Base-by-base conservation (phyloP, 495 filamentous ascomycete species). In the Podospora pseudocomata region DNA sequence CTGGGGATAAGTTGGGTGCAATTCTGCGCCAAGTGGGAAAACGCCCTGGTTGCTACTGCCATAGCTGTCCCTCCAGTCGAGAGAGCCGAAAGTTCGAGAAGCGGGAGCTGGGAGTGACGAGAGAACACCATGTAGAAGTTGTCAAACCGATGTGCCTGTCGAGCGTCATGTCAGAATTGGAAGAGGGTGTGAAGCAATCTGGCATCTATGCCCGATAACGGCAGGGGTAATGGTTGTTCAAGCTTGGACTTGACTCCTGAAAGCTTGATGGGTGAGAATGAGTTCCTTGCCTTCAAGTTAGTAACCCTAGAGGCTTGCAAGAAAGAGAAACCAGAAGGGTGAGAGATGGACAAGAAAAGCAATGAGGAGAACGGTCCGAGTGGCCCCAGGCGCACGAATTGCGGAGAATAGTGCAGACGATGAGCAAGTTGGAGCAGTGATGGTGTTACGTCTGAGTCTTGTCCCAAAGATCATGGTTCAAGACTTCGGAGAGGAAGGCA, bases 11-110 rank as follows among this genome's bases (percentile, higher is more conserved):
- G 26, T 63, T 63, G 61, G 61, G 49, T 44, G 32, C 61, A 3
- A 28, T 63, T 63, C 61, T 32, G 61, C 30, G 61, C 61, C 61
- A 63, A 63, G 61, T 0, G 61, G 61, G 5, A 49, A 49, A 27
- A 63, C 19, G 15, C 32, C 61, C 30, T 18, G 13, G 30, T 62
- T 18, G 11, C 30, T 15, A 18, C 19, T 19, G 4, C 3, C 19
- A 60, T 5, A 26, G 18, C 15, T 20, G 15, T 19, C 55, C 55
- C 15, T 58, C 55, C 55, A 58, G 26, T 58, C 9, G 23, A 58
- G 55, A 58, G 13, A 20, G 9, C 18, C 3, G 55, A 58, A 58
- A 19, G 13, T 58, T 58, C 55, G 55, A 58, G 55, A 58, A 58
- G 55, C 55, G 55, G 23, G 55, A 58, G 18, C 55, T 13, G 23